These are phyloP conservation scores for Penicillium lagena DNA, from an alignment of 495 filamentous ascomycete species.

Conservation along the genomic window DNA sequence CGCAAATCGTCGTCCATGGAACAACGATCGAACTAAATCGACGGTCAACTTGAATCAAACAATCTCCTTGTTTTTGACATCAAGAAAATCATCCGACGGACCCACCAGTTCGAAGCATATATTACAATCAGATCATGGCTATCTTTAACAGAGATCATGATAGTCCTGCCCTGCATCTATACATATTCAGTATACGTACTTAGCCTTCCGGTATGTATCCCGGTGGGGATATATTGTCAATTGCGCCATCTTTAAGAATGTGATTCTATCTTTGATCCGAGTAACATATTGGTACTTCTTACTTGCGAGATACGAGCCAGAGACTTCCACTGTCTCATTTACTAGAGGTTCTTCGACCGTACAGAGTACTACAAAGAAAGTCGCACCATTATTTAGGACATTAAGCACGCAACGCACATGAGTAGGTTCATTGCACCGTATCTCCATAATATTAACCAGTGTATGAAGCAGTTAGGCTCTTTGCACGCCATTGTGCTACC, in stretches of 20 bases:
- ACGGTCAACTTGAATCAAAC: background rate
- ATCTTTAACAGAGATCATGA: background rate
- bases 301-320: background rate
- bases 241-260: no score
- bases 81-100: slow-evolving; percentile 9
- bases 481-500: slow-evolving; percentile 19
- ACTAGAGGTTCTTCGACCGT: background rate
- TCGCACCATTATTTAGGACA: background rate
- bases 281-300: background rate
- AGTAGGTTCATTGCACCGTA: background rate
- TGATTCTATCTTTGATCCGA: no score
- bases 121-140: slow-evolving; percentile 8
- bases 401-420: background rate
- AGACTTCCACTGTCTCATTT: background rate
- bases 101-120: slow-evolving; percentile 5
- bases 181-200: no score
- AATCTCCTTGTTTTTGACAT: slow-evolving; percentile 4
- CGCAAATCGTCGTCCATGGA: background rate
- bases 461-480: slow-evolving; percentile 3
- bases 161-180: no score
- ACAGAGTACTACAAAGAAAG: slow-evolving; percentile 1
- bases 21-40: background rate
- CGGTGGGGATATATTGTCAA: no score
- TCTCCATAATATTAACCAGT: slow-evolving; percentile 13
- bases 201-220: no score